Percentiles rank a stretch among this genome's conserved stretches.
These are phyloP conservation scores for Candida nitratophila DNA, from an alignment of 805 yeast species.

Conservation along the genomic window DNA sequence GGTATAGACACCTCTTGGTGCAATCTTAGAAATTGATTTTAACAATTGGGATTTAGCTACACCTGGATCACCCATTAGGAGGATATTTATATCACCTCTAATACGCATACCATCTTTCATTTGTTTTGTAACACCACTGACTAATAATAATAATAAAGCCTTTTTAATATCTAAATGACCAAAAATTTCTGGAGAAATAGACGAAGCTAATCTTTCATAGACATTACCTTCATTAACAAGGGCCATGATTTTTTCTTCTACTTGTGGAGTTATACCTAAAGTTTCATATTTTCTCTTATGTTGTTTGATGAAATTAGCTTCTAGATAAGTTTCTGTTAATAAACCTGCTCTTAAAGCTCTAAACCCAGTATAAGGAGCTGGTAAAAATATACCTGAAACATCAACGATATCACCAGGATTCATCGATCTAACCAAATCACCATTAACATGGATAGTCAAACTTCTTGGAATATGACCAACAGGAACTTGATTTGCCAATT, in stretches of 20 bases:
- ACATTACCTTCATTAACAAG: conserved; percentile 59
- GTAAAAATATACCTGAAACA: conserved; percentile 85
- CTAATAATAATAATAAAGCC: conserved; percentile 72
- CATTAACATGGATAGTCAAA: conserved; percentile 81
- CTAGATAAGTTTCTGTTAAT: conserved; percentile 87
- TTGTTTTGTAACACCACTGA: conserved; percentile 93
- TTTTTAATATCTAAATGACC: conserved; percentile 94
- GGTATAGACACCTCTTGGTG: conserved; percentile 95
- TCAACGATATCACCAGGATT: conserved; percentile 95
- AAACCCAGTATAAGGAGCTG: conserved; percentile 94
- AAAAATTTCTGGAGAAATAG: conserved; percentile 96
- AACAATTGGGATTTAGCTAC: conserved; percentile 96
- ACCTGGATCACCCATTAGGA: conserved; percentile 99
- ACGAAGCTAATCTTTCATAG: conserved; percentile 72
- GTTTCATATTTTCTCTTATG: conserved; percentile 83
- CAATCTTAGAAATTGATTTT: conserved; percentile 83
- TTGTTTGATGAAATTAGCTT: conserved; percentile 78
- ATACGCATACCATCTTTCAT: conserved; percentile 96
- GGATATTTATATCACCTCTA: conserved; percentile 93
- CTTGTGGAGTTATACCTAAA: conserved; percentile 49
- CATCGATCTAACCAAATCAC: conserved; percentile 78
- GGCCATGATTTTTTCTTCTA: conserved; percentile 46
- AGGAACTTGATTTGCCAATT: conserved; percentile 92
- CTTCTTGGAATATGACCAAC: conserved; percentile 96
- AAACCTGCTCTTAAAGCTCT: conserved; percentile 89